phyloP scores from a whole-genome alignment of 83 land plant genomes.

The Diphasiastrum complanatum region DNA sequence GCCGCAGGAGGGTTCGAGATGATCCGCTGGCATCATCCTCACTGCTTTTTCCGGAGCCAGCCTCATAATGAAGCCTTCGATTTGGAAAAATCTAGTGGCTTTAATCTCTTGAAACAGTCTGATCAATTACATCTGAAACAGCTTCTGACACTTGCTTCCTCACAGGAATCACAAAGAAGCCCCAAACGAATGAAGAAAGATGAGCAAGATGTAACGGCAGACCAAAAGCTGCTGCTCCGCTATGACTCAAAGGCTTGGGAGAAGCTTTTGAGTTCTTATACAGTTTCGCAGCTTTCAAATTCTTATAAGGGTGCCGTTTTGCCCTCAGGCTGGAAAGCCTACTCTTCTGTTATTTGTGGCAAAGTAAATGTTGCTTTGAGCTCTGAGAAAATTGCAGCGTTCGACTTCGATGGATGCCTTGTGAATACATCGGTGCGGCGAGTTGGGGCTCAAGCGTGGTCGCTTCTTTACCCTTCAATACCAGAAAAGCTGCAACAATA shows the following conservation, averaged over 20 bases:
- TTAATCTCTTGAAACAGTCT: neutral
- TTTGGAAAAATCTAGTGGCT: neutral
- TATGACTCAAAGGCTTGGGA: neutral
- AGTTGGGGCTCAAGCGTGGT: conserved; percentile 92
- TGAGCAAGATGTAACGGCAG: neutral
- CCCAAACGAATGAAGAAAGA: neutral
- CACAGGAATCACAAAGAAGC: neutral
- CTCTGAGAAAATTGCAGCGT: conserved; percentile 89
- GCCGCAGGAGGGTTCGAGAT: conserved; percentile 14
- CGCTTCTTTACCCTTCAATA: conserved; percentile 72
- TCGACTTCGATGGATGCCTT: conserved; percentile 98
- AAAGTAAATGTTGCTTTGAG: conserved; percentile 20
- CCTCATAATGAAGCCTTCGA: too few species aligned
- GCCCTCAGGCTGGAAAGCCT: conserved; percentile 36
- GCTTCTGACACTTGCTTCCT: neutral
- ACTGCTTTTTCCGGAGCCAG: too few species aligned
- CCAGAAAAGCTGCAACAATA: conserved; percentile 66
- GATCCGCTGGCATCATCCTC: conserved; percentile 12
- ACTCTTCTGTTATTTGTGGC: conserved; percentile 27
- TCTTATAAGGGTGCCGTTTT: conserved; percentile 24
- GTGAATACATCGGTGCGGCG: conserved; percentile 77
- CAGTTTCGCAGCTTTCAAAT: neutral
- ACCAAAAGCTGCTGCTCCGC: neutral
- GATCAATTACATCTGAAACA: neutral
- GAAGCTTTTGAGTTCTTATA: neutral